phyloP scores from a whole-genome alignment of 2,329 filamentous ascomycete species.

The Annulohypoxylon truncatum region DNA sequence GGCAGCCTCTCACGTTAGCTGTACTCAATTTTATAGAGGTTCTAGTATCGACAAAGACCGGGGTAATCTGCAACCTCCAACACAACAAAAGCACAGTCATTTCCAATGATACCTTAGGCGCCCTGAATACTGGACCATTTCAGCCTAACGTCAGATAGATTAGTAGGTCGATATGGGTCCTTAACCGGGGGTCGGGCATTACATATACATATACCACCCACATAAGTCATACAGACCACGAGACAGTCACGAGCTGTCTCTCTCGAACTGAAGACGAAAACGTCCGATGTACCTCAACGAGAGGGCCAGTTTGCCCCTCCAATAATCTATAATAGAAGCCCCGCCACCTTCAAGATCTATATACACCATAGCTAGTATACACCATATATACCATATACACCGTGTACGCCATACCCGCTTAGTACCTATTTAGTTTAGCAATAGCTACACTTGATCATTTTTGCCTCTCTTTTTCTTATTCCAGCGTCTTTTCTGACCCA shows the following conservation, averaged over 20 bases:
- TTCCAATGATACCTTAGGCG: conserved; percentile 19
- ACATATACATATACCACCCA: background rate
- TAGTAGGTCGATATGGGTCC: conserved; percentile 23
- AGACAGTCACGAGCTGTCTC: conserved; percentile 13
- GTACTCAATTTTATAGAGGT: background rate
- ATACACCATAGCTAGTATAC: background rate
- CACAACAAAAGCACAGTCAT: background rate
- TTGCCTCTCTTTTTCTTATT: background rate
- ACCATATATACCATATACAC: conserved; percentile 1
- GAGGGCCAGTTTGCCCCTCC: background rate
- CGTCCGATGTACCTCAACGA: background rate
- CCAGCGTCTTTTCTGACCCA: background rate
- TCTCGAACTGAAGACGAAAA: conserved; percentile 1
- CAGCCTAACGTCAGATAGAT: conserved; percentile 29
- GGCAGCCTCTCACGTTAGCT: conserved; percentile 11
- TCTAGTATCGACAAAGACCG: conserved; percentile 2
- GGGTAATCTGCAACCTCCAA: conserved; percentile 24
- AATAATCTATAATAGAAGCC: conserved; percentile 2
- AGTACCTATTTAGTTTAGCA: background rate
- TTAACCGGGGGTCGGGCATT: background rate
- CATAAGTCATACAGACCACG: conserved; percentile 2
- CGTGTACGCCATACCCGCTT: background rate
- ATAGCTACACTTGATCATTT: background rate
- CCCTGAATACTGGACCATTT: conserved; percentile 16
- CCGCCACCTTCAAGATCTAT: conserved; percentile 2